Conservation (phyloP, 306 rosid genomes). For the Abrus pulchellus region DNA sequence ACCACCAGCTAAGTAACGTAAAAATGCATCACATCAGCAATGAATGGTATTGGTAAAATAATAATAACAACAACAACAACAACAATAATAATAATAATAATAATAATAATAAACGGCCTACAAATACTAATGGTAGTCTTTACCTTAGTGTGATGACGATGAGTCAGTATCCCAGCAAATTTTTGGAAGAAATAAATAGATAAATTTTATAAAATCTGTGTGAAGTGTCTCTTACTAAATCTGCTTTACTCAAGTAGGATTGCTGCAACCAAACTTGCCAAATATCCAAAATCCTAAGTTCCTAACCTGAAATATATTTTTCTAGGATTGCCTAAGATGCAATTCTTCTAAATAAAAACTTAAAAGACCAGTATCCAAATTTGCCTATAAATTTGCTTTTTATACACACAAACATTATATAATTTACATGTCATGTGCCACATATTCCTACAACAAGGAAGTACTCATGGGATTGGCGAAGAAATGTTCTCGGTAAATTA, state of each 20-base stretch:
- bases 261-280: not conserved
- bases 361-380: slow-evolving; percentile 11
- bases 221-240: not conserved
- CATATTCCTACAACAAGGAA: slow-evolving; percentile 61
- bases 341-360: slow-evolving; percentile 28
- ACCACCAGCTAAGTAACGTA: no score
- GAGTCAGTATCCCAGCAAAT: no score
- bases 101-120: no score
- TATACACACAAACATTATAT: not conserved
- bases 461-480: slow-evolving; percentile 87
- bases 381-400: slow-evolving; percentile 6
- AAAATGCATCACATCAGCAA: no score
- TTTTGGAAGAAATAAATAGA: no score
- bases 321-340: slow-evolving; percentile 1
- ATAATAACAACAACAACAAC: no score
- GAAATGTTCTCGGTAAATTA: slow-evolving; percentile 68
- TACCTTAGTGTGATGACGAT: no score
- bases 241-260: not conserved
- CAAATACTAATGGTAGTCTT: no score
- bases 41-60: no score
- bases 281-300: slow-evolving; percentile 19
- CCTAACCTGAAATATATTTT: not conserved
- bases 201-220: not conserved
- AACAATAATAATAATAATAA: no score
- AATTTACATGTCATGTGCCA: not conserved